Percentiles rank a stretch among this genome's conserved stretches.
These are phyloP conservation scores for Xanthoconium stramineum DNA, from an alignment of 768 basidiomycete genomes.

Conservation along the genomic window DNA sequence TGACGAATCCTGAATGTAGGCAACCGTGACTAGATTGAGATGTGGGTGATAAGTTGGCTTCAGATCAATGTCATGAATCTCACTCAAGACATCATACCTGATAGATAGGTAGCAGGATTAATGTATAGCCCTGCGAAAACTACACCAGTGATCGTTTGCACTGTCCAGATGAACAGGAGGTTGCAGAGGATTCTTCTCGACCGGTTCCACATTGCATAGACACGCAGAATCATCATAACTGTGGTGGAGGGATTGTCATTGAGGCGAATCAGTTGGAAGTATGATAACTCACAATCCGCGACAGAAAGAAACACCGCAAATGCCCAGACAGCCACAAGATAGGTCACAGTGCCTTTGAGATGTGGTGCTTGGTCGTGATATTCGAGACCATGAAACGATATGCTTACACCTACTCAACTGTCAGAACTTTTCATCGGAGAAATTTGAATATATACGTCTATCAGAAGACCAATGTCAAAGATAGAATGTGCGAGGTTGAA, in stretches of 20 bases:
- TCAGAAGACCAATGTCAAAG: background rate
- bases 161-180: no score
- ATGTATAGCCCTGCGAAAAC: no score
- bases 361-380: no score
- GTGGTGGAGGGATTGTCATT: background rate
- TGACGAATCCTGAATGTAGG: no score
- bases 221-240: slow-evolving; percentile 18
- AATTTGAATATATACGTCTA: slow-evolving; percentile 4
- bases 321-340: background rate
- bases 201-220: slow-evolving; percentile 10
- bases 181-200: background rate
- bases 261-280: no score
- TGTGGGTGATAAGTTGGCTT: no score
- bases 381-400: background rate
- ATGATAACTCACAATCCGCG: slow-evolving; percentile 7
- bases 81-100: background rate
- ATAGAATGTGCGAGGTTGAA: background rate
- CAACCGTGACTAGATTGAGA: no score
- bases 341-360: background rate
- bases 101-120: no score
- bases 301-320: background rate
- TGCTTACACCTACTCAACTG: slow-evolving; percentile 10
- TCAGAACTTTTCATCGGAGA: background rate
- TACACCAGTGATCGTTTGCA: no score
- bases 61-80: no score